Percentiles rank a stretch among this genome's conserved stretches.
Conservation (phyloP, 768 basidiomycete genomes). For the Boletellus emodensis region DNA sequence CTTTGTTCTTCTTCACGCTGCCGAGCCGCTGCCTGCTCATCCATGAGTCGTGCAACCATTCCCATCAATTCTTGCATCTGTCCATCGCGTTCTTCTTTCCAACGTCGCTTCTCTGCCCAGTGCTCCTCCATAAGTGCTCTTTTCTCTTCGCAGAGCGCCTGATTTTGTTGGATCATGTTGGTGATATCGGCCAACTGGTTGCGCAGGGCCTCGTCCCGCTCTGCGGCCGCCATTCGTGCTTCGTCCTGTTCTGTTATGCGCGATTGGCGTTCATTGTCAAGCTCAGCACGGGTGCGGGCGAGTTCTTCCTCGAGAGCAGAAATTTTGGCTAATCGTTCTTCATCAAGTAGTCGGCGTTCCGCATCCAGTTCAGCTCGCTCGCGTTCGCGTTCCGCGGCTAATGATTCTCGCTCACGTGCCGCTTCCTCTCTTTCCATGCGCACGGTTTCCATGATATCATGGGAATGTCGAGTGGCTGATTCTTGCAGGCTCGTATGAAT, state of each 20-base stretch:
- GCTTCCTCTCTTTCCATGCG: conserved; percentile 57
- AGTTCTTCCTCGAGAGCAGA: conserved; percentile 61
- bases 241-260: conserved; percentile 59
- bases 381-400: conserved; percentile 51
- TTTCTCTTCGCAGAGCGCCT: conserved; percentile 56
- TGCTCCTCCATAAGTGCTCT: conserved; percentile 56
- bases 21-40: conserved; percentile 52
- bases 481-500: conserved; percentile 45
- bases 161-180: conserved; percentile 65
- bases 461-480: conserved; percentile 53
- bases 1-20: conserved; percentile 50
- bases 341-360: conserved; percentile 43
- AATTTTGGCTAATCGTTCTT: conserved; percentile 54
- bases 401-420: conserved; percentile 49
- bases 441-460: conserved; percentile 57
- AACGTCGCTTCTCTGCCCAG: conserved; percentile 56
- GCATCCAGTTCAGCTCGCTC: conserved; percentile 47
- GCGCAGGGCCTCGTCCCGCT: conserved; percentile 58
- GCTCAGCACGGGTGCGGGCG: conserved; percentile 49
- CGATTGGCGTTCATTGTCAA: conserved; percentile 60
- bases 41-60: conserved; percentile 56
- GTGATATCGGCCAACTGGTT: conserved; percentile 68
- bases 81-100: conserved; percentile 56
- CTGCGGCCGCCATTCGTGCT: conserved; percentile 55
- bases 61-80: conserved; percentile 55